These are phyloP conservation scores for Auriculariales sp. DNA, from an alignment of 768 basidiomycete genomes.

Conservation along the genomic window DNA sequence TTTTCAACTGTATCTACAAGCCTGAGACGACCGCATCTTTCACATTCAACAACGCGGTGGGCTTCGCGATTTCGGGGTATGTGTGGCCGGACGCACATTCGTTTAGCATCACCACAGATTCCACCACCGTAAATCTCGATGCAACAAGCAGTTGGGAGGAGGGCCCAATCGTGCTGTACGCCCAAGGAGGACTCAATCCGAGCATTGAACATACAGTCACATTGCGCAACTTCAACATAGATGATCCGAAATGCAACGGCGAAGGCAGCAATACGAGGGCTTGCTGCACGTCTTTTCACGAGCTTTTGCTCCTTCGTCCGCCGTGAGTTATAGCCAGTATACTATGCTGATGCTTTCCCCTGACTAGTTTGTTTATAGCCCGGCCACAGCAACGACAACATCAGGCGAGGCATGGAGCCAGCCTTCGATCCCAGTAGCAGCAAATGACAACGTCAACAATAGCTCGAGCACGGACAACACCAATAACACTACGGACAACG, in stretches of 20 bases:
- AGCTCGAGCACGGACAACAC: too few relatives aligned
- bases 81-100: background rate
- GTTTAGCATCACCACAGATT: background rate
- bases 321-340: too few relatives aligned
- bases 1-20: background rate
- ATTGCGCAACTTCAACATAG: background rate
- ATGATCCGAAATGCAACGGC: background rate
- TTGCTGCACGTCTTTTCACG: background rate
- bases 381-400: too few relatives aligned
- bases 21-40: background rate
- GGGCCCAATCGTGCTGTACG: background rate
- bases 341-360: too few relatives aligned
- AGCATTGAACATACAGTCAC: background rate
- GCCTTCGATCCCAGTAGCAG: too few relatives aligned
- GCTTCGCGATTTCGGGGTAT: background rate
- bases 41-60: background rate
- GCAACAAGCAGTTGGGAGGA: background rate
- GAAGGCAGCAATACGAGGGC: background rate
- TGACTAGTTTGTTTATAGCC: too few relatives aligned
- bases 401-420: too few relatives aligned
- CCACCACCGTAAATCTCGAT: background rate
- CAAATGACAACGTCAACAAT: too few relatives aligned
- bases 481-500: too few relatives aligned
- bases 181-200: background rate
- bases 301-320: background rate